Conservation (phyloP, 768 basidiomycete genomes). For the Suillus paluster region DNA sequence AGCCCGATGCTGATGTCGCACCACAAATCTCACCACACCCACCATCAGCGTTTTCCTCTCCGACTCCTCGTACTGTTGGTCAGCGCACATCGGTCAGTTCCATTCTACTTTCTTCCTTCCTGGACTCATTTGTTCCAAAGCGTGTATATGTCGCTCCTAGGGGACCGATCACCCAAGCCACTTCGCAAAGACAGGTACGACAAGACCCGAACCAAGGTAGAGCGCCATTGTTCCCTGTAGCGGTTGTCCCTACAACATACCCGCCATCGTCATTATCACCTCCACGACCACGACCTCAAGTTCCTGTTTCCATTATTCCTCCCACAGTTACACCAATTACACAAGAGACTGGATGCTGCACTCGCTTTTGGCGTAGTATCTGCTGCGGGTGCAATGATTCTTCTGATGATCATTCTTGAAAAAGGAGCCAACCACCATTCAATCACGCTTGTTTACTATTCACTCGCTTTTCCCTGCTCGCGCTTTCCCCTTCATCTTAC, state of each 20-base stretch:
- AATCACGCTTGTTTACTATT: not conserved
- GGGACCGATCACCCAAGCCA: not conserved
- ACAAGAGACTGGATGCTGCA: not conserved
- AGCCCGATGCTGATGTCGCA: not conserved
- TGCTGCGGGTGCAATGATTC: no score
- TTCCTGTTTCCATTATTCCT: not conserved
- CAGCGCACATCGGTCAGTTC: not conserved
- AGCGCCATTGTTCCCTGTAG: not conserved
- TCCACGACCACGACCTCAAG: no score
- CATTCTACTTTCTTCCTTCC: not conserved
- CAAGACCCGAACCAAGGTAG: not conserved
- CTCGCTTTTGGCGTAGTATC: not conserved
- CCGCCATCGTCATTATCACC: not conserved
- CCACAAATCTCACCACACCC: not conserved
- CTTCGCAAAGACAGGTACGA: not conserved
- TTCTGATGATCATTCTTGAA: no score
- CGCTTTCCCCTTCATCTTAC: no score
- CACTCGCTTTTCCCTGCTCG: not conserved
- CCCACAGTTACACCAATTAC: not conserved
- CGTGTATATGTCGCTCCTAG: not conserved
- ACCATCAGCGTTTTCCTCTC: not conserved
- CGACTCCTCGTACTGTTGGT: not conserved
- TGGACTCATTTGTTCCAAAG: not conserved
- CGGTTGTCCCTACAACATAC: not conserved
- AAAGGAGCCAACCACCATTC: no score